Conservation (phyloP, 345 rosid genomes). For the Viola odorata region DNA sequence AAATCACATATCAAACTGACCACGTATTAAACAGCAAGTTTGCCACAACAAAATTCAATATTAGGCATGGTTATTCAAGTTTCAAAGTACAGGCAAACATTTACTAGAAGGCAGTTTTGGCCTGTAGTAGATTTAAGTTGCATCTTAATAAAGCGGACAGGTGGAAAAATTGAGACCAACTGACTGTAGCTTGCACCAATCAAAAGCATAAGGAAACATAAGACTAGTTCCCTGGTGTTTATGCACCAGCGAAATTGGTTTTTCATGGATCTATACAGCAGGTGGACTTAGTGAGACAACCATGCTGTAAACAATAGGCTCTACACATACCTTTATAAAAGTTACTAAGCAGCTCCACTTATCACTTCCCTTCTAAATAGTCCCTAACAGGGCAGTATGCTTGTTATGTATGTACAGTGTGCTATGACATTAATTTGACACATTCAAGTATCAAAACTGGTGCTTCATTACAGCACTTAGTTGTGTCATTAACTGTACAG, state of each 20-base stretch:
- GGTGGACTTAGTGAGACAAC: background rate
- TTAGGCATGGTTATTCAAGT: background rate
- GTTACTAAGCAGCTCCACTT: background rate
- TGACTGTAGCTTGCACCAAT: too few species aligned
- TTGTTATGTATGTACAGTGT: background rate
- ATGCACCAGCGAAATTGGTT: too few species aligned
- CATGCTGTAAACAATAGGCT: background rate
- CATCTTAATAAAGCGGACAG: too few species aligned
- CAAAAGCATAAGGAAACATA: too few species aligned
- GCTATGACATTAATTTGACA: background rate
- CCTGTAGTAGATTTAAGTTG: too few species aligned
- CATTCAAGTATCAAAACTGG: conserved; percentile 2
- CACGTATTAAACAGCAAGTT: background rate
- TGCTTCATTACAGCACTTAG: background rate
- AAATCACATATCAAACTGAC: background rate
- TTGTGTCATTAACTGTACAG: conserved; percentile 1
- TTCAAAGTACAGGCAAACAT: background rate
- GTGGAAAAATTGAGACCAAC: too few species aligned
- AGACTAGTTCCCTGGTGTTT: too few species aligned
- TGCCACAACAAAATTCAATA: background rate
- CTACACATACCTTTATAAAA: background rate
- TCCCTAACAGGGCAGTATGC: background rate
- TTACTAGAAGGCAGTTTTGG: too few species aligned
- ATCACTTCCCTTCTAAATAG: background rate
- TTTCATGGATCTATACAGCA: too few species aligned